These are phyloP conservation scores for Dioscorea dumetorum DNA, from an alignment of 106 monocot genomes.

Conservation along the genomic window DNA sequence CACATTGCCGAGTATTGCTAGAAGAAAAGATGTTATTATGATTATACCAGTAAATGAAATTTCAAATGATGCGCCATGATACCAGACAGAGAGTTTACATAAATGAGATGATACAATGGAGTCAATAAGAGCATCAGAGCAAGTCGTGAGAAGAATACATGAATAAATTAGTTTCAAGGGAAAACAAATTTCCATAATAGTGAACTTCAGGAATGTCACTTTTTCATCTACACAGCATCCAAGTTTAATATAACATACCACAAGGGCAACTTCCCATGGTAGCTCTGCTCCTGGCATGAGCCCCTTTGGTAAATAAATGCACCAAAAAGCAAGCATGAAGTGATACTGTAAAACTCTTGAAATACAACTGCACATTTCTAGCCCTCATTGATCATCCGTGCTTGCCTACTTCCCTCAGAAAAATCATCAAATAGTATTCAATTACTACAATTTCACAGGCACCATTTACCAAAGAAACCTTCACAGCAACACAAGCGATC, in stretches of 20 bases:
- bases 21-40: no score
- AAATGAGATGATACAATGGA: slow-evolving; percentile 15
- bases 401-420: no score
- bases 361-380: no score
- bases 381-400: no score
- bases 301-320: slow-evolving; percentile 18
- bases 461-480: no score
- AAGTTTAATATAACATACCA: slow-evolving; percentile 21
- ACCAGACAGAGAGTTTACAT: slow-evolving; percentile 1
- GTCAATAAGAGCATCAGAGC: slow-evolving; percentile 1
- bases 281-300: slow-evolving; percentile 3
- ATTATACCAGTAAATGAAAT: no score
- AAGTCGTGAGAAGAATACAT: slow-evolving; percentile 15
- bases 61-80: not conserved
- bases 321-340: slow-evolving; percentile 1
- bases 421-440: no score
- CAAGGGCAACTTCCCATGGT: slow-evolving; percentile 6
- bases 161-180: slow-evolving; percentile 23
- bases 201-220: slow-evolving; percentile 14
- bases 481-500: not conserved
- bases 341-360: no score
- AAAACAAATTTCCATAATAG: slow-evolving; percentile 23
- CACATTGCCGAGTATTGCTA: no score
- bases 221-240: slow-evolving; percentile 21
- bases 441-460: no score